phyloP scores from a whole-genome alignment of 345 rosid species.

The Cardamine chenopodiifolia region DNA sequence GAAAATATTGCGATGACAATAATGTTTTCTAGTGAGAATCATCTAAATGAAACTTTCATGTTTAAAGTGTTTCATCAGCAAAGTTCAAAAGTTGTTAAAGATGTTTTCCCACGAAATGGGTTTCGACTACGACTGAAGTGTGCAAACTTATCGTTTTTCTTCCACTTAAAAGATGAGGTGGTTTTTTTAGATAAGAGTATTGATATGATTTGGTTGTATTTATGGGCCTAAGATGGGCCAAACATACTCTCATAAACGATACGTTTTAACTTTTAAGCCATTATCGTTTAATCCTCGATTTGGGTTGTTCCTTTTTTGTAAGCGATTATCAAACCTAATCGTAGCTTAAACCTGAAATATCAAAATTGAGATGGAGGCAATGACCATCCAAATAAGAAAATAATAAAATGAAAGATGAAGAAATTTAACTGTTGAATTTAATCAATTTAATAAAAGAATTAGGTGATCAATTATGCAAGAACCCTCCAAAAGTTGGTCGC shows the following conservation, averaged over 20 bases:
- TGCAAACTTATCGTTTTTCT: background rate
- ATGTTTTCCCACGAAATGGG: background rate
- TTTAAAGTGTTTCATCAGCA: background rate
- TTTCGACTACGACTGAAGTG: background rate
- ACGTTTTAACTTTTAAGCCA: too few relatives aligned
- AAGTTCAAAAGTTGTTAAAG: background rate
- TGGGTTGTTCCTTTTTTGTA: too few relatives aligned
- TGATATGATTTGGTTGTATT: background rate
- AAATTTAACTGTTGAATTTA: background rate
- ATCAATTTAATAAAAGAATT: background rate
- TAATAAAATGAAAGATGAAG: background rate
- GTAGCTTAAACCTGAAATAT: background rate
- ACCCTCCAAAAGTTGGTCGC: slow-evolving; percentile 13
- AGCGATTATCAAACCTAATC: background rate
- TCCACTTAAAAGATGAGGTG: too few relatives aligned
- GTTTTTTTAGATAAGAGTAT: background rate
- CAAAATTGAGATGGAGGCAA: background rate
- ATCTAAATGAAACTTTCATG: background rate
- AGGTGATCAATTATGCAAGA: background rate
- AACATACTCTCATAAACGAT: background rate
- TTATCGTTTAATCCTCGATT: too few relatives aligned
- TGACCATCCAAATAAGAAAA: background rate
- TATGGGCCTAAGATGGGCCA: background rate
- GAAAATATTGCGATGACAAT: background rate
- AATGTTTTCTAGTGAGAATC: background rate